Evolutionary conservation across 208 protist species (phyloP), one percentile per base, ranked within the genome.

Genomic region (Tritrichomonas musculus): DNA sequence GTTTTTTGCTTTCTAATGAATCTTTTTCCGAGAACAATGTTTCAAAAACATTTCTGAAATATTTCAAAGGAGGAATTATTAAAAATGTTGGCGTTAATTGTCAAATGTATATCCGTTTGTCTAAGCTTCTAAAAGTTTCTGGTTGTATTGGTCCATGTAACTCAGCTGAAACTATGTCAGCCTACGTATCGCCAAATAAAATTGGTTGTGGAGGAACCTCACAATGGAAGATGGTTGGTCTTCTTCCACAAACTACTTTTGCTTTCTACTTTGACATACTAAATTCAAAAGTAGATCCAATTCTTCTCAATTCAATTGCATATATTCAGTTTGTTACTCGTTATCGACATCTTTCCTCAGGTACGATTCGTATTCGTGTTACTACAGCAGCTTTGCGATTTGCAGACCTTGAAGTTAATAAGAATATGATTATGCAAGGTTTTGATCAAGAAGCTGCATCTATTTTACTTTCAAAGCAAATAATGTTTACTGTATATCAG

Each of bases 401-500:
- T 49, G 14, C 3, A 20, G 80, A 94, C 64, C n/a, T 66, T 5
- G 75, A 64, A 39, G 14, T 20, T 92, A 39, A 64, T 33, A 13
- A 77, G 4, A 47, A 47, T n/a, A 92, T 93, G 20, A 93, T 97
- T n/a, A 93, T 92, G 14, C 36, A 75, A 64, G 95, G 95, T 17
- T 99, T 99, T 95, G 98, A 99, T 95, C 98, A 99, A 94, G 97
- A 99, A 94, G 97, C 98, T 11, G 97, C 98, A 0, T 97, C 98
- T 0, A 97, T 98, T 27, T 94, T 99, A 44, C 97, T 99, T 93
- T 98, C 98, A 2, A 96, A 98, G 33, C 96, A 98, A 72, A 97
- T 98, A 13, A 96, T 98, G 30, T 97, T 97, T 96, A 98, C 98
- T 94, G 97, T 98, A n/a, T n/a, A n/a, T n/a, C 3, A 69, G 27